Conservation (phyloP, 768 basidiomycete genomes). For the Amylocystis lapponica region DNA sequence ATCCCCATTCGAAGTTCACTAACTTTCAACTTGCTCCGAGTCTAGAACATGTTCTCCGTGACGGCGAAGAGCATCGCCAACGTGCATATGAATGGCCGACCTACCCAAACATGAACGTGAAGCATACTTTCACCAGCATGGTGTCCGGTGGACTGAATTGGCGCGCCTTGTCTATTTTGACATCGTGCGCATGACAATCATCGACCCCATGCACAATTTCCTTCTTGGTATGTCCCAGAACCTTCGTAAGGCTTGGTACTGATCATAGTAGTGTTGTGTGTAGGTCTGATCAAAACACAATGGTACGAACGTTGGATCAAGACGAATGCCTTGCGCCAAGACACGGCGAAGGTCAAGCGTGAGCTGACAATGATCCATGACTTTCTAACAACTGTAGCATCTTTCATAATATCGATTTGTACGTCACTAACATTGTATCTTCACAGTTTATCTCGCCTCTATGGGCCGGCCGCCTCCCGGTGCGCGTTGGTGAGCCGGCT, state of each 20-base stretch:
- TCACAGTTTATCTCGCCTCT: conserved; percentile 16
- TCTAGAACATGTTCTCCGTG: conserved; percentile 8
- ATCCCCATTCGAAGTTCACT: not conserved
- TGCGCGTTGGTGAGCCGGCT: conserved; percentile 18
- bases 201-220: conserved; percentile 28
- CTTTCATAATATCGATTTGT: not conserved
- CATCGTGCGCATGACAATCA: too few relatives aligned
- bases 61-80: conserved; percentile 5
- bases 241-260: not conserved
- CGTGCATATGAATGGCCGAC: conserved; percentile 6
- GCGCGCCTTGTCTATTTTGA: conserved; percentile 25
- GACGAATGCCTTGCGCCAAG: not conserved
- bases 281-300: conserved; percentile 10
- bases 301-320: conserved; percentile 9
- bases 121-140: conserved; percentile 11
- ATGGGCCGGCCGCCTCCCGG: conserved; percentile 16
- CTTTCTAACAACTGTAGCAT: conserved; percentile 13
- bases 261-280: not conserved
- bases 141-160: conserved; percentile 11
- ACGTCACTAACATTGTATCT: not conserved
- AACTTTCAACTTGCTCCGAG: too few relatives aligned
- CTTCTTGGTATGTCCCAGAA: conserved; percentile 12
- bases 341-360: not conserved
- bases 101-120: conserved; percentile 8
- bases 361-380: conserved; percentile 21